Conservation (phyloP, 1,284 basidiomycete genomes). For the Bjerkandera adusta region DNA sequence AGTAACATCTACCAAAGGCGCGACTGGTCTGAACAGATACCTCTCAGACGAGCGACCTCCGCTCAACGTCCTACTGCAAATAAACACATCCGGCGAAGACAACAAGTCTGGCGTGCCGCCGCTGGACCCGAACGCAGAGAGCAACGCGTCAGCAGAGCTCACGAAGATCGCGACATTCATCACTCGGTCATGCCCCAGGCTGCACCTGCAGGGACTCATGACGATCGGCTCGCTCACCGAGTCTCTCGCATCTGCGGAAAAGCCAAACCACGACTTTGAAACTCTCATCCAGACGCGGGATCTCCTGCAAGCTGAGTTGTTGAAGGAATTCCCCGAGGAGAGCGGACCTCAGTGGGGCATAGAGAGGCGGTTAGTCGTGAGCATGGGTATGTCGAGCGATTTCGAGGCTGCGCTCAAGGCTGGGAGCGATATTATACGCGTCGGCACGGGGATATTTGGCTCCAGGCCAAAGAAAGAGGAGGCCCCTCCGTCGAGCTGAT, state of each 20-base stretch:
- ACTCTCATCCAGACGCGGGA: slow-evolving; percentile 64
- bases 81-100: slow-evolving; percentile 94
- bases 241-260: slow-evolving; percentile 54
- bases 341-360: slow-evolving; percentile 49
- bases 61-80: slow-evolving; percentile 83
- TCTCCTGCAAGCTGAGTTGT: slow-evolving; percentile 40
- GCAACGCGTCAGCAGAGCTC: slow-evolving; percentile 46
- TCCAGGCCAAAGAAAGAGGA: slow-evolving; percentile 52
- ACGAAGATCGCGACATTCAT: slow-evolving; percentile 72
- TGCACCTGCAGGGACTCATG: slow-evolving; percentile 89
- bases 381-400: slow-evolving; percentile 99
- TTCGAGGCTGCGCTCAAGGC: slow-evolving; percentile 84
- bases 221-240: slow-evolving; percentile 88
- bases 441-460: slow-evolving; percentile 93
- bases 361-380: slow-evolving; percentile 67
- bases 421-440: slow-evolving; percentile 87
- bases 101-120: slow-evolving; percentile 85
- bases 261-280: slow-evolving; percentile 85
- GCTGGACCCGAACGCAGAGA: slow-evolving; percentile 34
- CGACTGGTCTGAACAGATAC: slow-evolving; percentile 80
- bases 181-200: slow-evolving; percentile 67
- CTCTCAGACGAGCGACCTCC: slow-evolving; percentile 49
- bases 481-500: neutral
- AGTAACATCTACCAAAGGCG: slow-evolving; percentile 84
- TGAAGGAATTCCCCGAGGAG: slow-evolving; percentile 18